Evolutionary conservation across 106 monocot species (phyloP).

Genomic region (Posidonia australis): DNA sequence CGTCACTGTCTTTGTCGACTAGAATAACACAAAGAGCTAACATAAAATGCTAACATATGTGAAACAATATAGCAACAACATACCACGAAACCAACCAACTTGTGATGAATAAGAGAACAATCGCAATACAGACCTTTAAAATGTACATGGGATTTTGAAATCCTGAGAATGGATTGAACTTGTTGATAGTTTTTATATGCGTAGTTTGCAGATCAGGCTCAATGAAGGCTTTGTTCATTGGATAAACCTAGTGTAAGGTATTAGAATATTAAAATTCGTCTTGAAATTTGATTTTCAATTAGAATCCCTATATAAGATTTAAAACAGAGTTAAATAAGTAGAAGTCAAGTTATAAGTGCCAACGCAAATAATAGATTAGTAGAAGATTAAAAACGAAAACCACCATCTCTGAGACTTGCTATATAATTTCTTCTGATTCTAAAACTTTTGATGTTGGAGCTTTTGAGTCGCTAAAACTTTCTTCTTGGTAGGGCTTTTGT

Average conservation of each 20-base stretch:
- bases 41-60: neutral
- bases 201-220: constrained; percentile 94
- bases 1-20: constrained; percentile 57
- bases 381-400: constrained; percentile 5
- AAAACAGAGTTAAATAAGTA: too few species aligned
- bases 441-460: too few species aligned
- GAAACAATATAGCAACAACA: neutral
- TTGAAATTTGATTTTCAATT: neutral
- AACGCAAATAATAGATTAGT: neutral
- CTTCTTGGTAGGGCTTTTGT: too few species aligned
- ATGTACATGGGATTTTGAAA: constrained; percentile 99
- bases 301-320: neutral
- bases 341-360: neutral
- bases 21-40: constrained; percentile 24
- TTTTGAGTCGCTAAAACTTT: too few species aligned
- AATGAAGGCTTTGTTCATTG: constrained; percentile 99
- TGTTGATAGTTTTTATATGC: constrained; percentile 91
- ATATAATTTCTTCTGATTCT: constrained; percentile 98
- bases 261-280: neutral
- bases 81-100: neutral
- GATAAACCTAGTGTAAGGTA: constrained; percentile 58
- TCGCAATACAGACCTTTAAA: constrained; percentile 57
- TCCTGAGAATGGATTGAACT: constrained; percentile 95
- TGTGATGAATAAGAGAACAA: neutral
- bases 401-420: constrained; percentile 96